phyloP scores from a whole-genome alignment of 2,329 filamentous ascomycete species.

The Aspergillus caelatus region DNA sequence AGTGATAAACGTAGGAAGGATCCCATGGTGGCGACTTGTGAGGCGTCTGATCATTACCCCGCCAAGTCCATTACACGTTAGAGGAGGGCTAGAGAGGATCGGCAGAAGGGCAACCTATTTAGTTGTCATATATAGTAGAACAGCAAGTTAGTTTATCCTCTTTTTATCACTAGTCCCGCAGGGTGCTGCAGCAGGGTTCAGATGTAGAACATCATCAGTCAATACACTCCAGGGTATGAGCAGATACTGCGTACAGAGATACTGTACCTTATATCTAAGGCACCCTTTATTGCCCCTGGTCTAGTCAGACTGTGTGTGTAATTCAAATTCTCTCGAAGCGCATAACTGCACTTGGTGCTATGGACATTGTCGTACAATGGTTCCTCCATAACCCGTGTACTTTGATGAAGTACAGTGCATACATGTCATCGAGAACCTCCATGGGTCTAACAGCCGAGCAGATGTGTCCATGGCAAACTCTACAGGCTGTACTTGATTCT shows the following conservation, averaged over 20 bases:
- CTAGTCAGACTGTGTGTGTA: background rate
- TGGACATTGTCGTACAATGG: background rate
- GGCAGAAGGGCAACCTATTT: background rate
- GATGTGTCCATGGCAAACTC: background rate
- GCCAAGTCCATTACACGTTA: background rate
- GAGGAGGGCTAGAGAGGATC: background rate
- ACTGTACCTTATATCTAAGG: background rate
- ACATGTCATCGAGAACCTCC: background rate
- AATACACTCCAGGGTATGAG: background rate
- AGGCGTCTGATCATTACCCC: background rate
- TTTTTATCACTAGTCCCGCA: background rate
- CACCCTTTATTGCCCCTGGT: background rate
- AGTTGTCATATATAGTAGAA: background rate
- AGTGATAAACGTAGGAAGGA: background rate
- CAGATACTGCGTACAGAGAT: background rate
- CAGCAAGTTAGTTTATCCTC: background rate
- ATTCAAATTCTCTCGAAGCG: no score
- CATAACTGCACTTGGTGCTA: background rate
- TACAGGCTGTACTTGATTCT: background rate
- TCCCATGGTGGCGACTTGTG: background rate
- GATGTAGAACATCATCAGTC: background rate
- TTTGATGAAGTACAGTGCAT: background rate
- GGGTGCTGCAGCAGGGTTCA: background rate
- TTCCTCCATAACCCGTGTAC: background rate
- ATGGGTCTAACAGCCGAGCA: background rate